A percentile compares a stretch with the other conserved stretches of the same genome.
phyloP scores from a whole-genome alignment of 2,329 filamentous ascomycete genomes.

The Fusarium ambrosium region DNA sequence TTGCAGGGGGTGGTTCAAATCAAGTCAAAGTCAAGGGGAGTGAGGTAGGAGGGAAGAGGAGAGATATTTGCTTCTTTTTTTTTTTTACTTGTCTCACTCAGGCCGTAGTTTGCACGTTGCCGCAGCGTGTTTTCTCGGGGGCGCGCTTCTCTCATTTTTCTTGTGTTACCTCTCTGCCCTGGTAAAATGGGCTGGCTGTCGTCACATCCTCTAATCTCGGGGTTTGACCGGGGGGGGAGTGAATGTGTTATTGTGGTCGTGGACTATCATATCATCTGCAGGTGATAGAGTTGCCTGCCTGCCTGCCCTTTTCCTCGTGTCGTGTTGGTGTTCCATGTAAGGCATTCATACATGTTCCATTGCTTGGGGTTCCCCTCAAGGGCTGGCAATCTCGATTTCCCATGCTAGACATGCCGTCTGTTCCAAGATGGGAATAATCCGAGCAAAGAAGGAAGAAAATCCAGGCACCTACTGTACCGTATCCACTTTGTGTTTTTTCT shows the following conservation, averaged over 20 bases:
- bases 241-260: not conserved
- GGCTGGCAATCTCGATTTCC: conserved; percentile 2
- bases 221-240: not conserved
- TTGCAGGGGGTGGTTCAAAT: conserved; percentile 31
- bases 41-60: conserved; percentile 7
- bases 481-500: not conserved
- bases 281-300: not conserved
- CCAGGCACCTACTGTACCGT: not conserved
- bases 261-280: conserved; percentile 2
- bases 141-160: not conserved
- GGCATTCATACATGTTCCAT: conserved; percentile 11
- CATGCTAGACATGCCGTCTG: not conserved
- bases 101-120: conserved; percentile 22
- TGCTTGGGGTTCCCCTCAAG: not conserved
- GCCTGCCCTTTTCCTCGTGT: not conserved
- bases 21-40: conserved; percentile 8
- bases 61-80: conserved; percentile 1
- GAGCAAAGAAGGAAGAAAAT: not conserved
- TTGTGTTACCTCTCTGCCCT: conserved; percentile 23
- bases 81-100: conserved; percentile 12
- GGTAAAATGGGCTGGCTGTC: not conserved
- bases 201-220: conserved; percentile 43
- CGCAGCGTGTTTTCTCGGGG: not conserved
- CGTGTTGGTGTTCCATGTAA: not conserved
- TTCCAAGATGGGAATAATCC: conserved; percentile 2